Percentiles rank a stretch among this genome's conserved stretches.
Evolutionary conservation across 2,329 filamentous ascomycete genomes (phyloP).

Genomic region (Alternaria conjuncta): DNA sequence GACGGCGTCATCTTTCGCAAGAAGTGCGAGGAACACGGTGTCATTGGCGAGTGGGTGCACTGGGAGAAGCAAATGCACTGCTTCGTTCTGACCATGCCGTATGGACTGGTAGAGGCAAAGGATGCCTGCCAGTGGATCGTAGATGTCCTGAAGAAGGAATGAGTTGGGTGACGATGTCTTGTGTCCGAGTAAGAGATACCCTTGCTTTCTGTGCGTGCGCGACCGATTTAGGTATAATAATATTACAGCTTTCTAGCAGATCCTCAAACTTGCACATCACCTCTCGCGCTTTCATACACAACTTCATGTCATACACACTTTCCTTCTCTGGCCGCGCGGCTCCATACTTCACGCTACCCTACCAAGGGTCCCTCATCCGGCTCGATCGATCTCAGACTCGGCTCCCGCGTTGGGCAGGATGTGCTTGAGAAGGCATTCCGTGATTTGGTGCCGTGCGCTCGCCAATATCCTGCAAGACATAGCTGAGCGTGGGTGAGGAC

Average conservation of each 20-base stretch:
- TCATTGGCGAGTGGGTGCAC: conserved; percentile 62
- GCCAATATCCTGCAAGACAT: background rate
- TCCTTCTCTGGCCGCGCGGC: background rate
- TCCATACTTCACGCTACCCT: background rate
- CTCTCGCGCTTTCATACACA: background rate
- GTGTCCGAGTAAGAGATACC: conserved; percentile 5
- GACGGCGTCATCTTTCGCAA: conserved; percentile 59
- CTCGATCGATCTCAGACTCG: background rate
- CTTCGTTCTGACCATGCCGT: conserved; percentile 60
- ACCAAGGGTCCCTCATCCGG: background rate
- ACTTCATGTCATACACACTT: background rate
- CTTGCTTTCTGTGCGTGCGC: background rate
- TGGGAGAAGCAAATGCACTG: conserved; percentile 69
- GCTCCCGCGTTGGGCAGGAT: background rate
- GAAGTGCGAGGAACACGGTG: conserved; percentile 49
- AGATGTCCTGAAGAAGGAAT: conserved; percentile 42
- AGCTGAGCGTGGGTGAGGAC: background rate
- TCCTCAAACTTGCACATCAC: background rate
- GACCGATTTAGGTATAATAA: background rate
- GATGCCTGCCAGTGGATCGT: conserved; percentile 56
- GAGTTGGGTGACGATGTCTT: background rate
- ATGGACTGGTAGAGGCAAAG: conserved; percentile 56
- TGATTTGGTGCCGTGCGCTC: background rate
- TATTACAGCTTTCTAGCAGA: background rate
- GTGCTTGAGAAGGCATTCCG: background rate